These are phyloP conservation scores for Phytophthora sojae DNA, from an alignment of 352 stramenopile species.

Conservation along the genomic window DNA sequence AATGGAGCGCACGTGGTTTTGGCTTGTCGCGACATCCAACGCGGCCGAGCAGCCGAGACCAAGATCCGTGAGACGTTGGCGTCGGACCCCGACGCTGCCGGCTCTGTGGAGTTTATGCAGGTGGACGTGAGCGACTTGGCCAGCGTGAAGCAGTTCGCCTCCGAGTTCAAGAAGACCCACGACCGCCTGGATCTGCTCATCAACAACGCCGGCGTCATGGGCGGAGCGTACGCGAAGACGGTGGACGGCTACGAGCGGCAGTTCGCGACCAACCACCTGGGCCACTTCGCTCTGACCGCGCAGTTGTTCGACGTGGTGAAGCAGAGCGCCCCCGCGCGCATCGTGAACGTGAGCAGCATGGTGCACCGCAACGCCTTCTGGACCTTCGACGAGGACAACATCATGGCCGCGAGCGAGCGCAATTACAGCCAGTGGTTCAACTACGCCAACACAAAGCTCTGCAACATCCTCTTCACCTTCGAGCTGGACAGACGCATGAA, in stretches of 20 bases:
- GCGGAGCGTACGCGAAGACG: conserved; percentile 41
- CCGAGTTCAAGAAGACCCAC: conserved; percentile 40
- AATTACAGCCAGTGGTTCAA: conserved; percentile 48
- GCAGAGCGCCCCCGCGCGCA: conserved; percentile 29
- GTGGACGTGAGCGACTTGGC: conserved; percentile 53
- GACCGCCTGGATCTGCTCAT: conserved; percentile 60
- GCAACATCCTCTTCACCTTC: conserved; percentile 63
- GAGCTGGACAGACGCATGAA: conserved; percentile 53
- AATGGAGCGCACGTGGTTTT: conserved; percentile 47
- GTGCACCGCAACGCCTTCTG: conserved; percentile 41
- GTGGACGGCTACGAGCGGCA: conserved; percentile 61
- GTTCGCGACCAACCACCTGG: conserved; percentile 75
- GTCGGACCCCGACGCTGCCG: background rate
- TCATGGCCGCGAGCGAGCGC: conserved; percentile 25
- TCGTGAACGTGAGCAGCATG: conserved; percentile 59
- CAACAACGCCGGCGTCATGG: conserved; percentile 75
- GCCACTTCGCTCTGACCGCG: conserved; percentile 61
- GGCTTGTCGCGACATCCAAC: conserved; percentile 38
- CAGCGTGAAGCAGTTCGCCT: conserved; percentile 54
- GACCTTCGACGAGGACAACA: conserved; percentile 30
- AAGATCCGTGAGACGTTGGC: conserved; percentile 26
- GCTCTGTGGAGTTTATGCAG: conserved; percentile 59
- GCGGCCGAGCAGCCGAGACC: conserved; percentile 30
- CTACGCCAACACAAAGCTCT: conserved; percentile 66
- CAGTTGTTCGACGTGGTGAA: conserved; percentile 53